Evolutionary conservation across 106 monocot species (phyloP).

Genomic region (Chionographis japonica): DNA sequence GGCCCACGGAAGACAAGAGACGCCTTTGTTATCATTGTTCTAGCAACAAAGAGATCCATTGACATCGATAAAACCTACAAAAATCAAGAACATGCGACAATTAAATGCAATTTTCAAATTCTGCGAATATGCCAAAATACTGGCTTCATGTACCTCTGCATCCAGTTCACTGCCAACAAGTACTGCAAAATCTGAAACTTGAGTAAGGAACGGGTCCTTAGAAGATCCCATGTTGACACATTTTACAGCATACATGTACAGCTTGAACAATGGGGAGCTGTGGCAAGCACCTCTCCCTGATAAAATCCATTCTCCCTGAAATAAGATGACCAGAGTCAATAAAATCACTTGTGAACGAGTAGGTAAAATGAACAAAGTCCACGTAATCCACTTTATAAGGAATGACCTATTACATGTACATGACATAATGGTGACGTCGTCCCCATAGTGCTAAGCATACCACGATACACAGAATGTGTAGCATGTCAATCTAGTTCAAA

Average conservation of each 20-base stretch:
- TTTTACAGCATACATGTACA: slow-evolving; percentile 80
- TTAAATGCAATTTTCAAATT: slow-evolving; percentile 2
- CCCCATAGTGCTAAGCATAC: too few relatives aligned
- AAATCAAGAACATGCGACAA: slow-evolving; percentile 10
- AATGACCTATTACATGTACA: too few relatives aligned
- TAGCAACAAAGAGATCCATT: slow-evolving; percentile 99
- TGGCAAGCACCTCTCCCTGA: slow-evolving; percentile 40
- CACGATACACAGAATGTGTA: too few relatives aligned
- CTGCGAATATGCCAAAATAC: background rate
- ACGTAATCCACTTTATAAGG: too few relatives aligned
- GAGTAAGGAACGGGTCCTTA: slow-evolving; percentile 75
- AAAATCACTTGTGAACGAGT: background rate
- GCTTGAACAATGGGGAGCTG: slow-evolving; percentile 21
- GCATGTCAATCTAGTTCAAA: too few relatives aligned
- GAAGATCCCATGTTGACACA: slow-evolving; percentile 67
- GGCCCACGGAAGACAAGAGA: slow-evolving; percentile 77
- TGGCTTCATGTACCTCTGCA: slow-evolving; percentile 72
- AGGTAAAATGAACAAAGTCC: background rate
- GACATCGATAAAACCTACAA: slow-evolving; percentile 93
- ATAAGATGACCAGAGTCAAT: background rate
- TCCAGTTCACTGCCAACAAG: slow-evolving; percentile 90
- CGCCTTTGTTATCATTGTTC: slow-evolving; percentile 88
- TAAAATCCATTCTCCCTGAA: slow-evolving; percentile 95
- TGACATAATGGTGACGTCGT: too few relatives aligned
- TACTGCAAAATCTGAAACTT: slow-evolving; percentile 84